Percentiles rank a stretch among this genome's conserved stretches.
phyloP scores from a whole-genome alignment of 2,329 filamentous ascomycete species.

The Fusarium algeriense region DNA sequence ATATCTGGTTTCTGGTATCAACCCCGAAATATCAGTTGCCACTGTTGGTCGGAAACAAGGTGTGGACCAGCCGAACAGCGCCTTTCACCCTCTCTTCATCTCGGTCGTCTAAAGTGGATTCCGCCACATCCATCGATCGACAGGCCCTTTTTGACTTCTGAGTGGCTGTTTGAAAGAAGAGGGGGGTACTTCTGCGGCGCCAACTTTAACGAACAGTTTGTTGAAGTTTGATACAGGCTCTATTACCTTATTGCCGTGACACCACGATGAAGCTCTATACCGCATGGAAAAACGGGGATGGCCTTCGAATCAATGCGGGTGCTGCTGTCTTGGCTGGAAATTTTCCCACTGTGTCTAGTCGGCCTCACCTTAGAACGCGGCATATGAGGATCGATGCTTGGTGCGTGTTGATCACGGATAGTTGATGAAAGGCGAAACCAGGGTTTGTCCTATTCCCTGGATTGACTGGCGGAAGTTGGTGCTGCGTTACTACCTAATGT shows the following conservation, averaged over 20 bases:
- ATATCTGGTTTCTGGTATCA: constrained; percentile 16
- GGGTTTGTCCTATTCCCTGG: constrained; percentile 19
- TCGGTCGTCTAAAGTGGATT: constrained; percentile 44
- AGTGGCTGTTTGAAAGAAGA: constrained; percentile 32
- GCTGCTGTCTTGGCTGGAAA: not conserved
- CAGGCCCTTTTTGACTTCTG: constrained; percentile 26
- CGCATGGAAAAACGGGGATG: not conserved
- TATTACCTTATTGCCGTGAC: constrained; percentile 6
- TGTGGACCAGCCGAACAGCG: constrained; percentile 42
- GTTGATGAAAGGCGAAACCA: constrained; percentile 26
- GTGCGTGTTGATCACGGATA: constrained; percentile 44
- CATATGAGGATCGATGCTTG: constrained; percentile 42
- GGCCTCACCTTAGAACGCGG: constrained; percentile 16
- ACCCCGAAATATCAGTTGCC: constrained; percentile 20
- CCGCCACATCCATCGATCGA: constrained; percentile 40
- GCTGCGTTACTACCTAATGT: constrained; percentile 8
- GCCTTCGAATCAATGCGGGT: not conserved
- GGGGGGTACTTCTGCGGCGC: constrained; percentile 24
- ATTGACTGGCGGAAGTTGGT: constrained; percentile 15
- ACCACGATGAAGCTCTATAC: constrained; percentile 3
- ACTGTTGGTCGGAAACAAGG: constrained; percentile 14
- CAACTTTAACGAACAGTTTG: constrained; percentile 38
- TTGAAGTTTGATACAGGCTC: constrained; percentile 23
- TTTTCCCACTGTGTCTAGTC: constrained; percentile 15
- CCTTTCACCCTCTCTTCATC: constrained; percentile 41